Evolutionary conservation across 192 early-diverging fungal species (phyloP).

Genomic region (Phycomyces blakesleeanus): DNA sequence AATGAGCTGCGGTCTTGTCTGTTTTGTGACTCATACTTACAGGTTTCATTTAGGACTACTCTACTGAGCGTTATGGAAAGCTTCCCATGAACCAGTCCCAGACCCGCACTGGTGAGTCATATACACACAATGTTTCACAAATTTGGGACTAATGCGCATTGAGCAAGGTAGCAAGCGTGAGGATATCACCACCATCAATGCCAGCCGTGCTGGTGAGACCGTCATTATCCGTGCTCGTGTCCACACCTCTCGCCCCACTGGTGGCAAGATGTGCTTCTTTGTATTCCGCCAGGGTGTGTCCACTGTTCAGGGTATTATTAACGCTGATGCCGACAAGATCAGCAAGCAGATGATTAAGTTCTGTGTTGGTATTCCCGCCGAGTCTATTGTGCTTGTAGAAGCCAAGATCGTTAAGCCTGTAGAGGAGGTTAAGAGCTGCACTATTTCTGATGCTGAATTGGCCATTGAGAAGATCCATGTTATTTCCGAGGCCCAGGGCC

Average conservation of each 20-base stretch:
- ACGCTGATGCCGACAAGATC: conserved; percentile 62
- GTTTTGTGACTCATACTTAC: not conserved
- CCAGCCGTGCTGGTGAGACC: conserved; percentile 61
- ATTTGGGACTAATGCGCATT: not conserved
- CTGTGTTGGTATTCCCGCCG: conserved; percentile 66
- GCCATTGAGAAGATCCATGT: conserved; percentile 69
- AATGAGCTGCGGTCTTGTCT: not conserved
- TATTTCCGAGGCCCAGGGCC: conserved; percentile 65
- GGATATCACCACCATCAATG: conserved; percentile 60
- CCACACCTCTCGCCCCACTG: conserved; percentile 83
- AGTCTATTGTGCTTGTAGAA: conserved; percentile 89
- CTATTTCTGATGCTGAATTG: conserved; percentile 90
- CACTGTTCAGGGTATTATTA: conserved; percentile 89
- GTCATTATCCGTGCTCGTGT: conserved; percentile 88
- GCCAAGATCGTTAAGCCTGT: conserved; percentile 73
- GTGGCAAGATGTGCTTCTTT: conserved; percentile 86
- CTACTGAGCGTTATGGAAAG: conserved; percentile 82
- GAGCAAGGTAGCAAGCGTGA: conserved; percentile 56
- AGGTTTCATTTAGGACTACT: conserved; percentile 60
- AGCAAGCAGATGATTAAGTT: conserved; percentile 98
- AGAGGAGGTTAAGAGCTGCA: conserved; percentile 89
- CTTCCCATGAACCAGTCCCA: conserved; percentile 83
- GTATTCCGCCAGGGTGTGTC: conserved; percentile 80
- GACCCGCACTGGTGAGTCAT: conserved; percentile 57
- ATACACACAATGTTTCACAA: too few relatives aligned